Conservation (phyloP, 164 flowering plant species). For the Sextonia rubra region DNA sequence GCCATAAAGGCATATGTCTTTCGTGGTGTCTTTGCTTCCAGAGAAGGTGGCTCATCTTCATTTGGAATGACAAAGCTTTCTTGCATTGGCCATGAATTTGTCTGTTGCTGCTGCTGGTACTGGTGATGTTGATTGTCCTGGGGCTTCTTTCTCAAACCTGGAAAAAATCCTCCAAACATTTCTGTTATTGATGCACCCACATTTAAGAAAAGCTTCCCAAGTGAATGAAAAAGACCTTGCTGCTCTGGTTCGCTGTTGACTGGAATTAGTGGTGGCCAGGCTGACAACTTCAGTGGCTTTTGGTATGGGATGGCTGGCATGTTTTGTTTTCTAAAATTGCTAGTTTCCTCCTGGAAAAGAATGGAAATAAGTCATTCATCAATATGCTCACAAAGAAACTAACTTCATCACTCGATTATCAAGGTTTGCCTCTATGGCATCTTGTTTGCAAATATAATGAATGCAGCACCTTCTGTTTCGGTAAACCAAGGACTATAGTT, state of each 20-base stretch:
- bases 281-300: slow-evolving; percentile 55
- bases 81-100: slow-evolving; percentile 66
- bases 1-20: slow-evolving; percentile 92
- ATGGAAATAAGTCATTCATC: background rate
- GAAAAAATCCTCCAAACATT: slow-evolving; percentile 61
- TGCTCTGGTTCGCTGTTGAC: slow-evolving; percentile 59
- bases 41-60: slow-evolving; percentile 83
- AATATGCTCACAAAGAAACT: background rate
- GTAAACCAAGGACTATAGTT: background rate
- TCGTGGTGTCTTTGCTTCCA: slow-evolving; percentile 65
- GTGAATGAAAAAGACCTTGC: slow-evolving; percentile 60
- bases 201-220: slow-evolving; percentile 49
- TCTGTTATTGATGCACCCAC: slow-evolving; percentile 43
- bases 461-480: background rate
- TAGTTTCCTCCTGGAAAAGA: slow-evolving; percentile 31
- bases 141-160: slow-evolving; percentile 50
- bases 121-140: slow-evolving; percentile 29
- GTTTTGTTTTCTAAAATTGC: slow-evolving; percentile 14
- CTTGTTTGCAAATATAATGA: background rate
- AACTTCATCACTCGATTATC: background rate
- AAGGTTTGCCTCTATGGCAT: background rate
- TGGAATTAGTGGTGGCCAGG: slow-evolving; percentile 82
- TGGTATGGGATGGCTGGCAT: slow-evolving; percentile 36
- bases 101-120: slow-evolving; percentile 36
- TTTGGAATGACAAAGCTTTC: slow-evolving; percentile 79